phyloP scores from a whole-genome alignment of 2,329 filamentous ascomycete genomes.

The Volutella citrinella region DNA sequence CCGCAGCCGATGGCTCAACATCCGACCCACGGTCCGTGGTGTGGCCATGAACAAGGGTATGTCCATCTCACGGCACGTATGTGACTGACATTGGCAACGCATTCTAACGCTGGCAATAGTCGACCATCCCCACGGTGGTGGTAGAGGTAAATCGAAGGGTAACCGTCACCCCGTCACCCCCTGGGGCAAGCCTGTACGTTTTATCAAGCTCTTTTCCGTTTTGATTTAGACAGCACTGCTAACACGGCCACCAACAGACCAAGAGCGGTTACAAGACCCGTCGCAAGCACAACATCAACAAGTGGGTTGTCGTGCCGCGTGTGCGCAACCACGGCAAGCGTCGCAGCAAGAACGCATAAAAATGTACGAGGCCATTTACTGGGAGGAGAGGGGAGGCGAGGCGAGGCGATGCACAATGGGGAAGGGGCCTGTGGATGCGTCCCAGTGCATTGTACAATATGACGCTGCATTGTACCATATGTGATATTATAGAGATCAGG shows the following conservation, averaged over 20 bases:
- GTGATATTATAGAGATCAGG: conserved; percentile 28
- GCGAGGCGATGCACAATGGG: conserved; percentile 12
- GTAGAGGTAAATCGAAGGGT: conserved; percentile 98
- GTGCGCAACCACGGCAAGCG: conserved; percentile 90
- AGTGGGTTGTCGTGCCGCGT: conserved; percentile 80
- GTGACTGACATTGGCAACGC: background rate
- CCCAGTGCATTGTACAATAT: conserved; percentile 28
- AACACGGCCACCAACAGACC: conserved; percentile 43
- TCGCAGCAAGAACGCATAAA: conserved; percentile 56
- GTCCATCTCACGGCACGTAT: conserved; percentile 26
- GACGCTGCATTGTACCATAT: conserved; percentile 32
- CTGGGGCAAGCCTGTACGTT: conserved; percentile 89
- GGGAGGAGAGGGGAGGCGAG: too few species aligned
- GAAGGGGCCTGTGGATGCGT: conserved; percentile 11
- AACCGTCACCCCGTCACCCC: conserved; percentile 92
- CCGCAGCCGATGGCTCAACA: conserved; percentile 88
- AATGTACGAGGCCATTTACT: too few species aligned
- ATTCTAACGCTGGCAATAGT: too few species aligned
- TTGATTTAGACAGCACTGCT: conserved; percentile 5
- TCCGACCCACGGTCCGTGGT: conserved; percentile 92
- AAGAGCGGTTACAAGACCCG: conserved; percentile 92
- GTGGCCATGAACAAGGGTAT: conserved; percentile 95
- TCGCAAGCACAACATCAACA: conserved; percentile 84
- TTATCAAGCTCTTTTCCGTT: conserved; percentile 1
- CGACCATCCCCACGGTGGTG: conserved; percentile 98